A percentile compares a stretch with the other conserved stretches of the same genome.
phyloP scores from a whole-genome alignment of 176 grass and related monocot genomes.

The Carex parvula region DNA sequence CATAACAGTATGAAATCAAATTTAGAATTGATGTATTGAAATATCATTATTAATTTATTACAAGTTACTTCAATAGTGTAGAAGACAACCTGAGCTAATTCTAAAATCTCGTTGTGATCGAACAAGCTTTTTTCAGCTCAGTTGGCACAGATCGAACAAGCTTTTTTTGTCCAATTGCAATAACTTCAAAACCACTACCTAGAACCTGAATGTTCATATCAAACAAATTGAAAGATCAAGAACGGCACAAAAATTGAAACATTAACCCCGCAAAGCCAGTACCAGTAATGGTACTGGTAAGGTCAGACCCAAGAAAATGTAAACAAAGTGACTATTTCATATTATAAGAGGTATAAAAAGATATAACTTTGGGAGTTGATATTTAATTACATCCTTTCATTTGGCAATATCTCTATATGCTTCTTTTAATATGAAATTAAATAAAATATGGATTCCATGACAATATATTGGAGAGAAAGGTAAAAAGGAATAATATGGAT shows the following conservation, averaged over 20 bases:
- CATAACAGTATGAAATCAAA: constrained; percentile 29
- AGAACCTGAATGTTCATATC: constrained; percentile 56
- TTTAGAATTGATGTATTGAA: constrained; percentile 2
- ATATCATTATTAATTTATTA: background rate
- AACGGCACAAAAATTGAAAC: background rate
- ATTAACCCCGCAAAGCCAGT: background rate
- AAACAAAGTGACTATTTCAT: too few relatives aligned
- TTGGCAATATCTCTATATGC: too few relatives aligned
- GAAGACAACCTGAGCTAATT: constrained; percentile 84
- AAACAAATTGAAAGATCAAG: constrained; percentile 4
- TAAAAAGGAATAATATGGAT: too few relatives aligned
- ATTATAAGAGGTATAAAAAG: too few relatives aligned
- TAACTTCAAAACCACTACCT: constrained; percentile 97
- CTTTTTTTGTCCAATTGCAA: constrained; percentile 79
- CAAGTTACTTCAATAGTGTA: background rate
- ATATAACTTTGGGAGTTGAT: too few relatives aligned
- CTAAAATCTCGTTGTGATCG: constrained; percentile 93
- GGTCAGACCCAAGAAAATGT: too few relatives aligned
- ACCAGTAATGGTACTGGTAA: too few relatives aligned
- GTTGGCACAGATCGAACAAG: constrained; percentile 93
- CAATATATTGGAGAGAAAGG: too few relatives aligned
- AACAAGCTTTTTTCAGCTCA: constrained; percentile 45
- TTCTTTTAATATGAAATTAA: too few relatives aligned
- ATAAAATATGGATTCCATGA: too few relatives aligned
- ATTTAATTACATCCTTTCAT: too few relatives aligned